Base-by-base conservation (phyloP, 306 rosid species). In the Vigna mungo region DNA sequence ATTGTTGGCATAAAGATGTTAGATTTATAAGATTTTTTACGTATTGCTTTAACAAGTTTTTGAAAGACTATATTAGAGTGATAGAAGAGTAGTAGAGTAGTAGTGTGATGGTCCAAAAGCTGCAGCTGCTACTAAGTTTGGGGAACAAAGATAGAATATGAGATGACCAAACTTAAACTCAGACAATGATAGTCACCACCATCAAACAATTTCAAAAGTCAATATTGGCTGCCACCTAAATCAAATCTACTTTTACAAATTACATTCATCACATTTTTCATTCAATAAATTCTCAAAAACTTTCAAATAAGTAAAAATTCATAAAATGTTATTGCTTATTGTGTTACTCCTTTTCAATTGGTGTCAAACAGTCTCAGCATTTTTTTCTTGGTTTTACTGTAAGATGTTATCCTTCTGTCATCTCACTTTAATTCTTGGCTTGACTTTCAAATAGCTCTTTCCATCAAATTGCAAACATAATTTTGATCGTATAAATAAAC, bases 401-500 rank as follows among this genome's bases (percentile, higher is more conserved):
- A n/a, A 36, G 14, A 17, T 32, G 43, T 16, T 59, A 27, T 27
- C 9, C 65, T 16, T 30, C 18, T 34, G 68, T 15, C 20, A 23
- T 15, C 67, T 32, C 47, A 36, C 48, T 36, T 37, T 63, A n/a
- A 63, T 63, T 63, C 69, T 63, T 36, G 69, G 4, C 16, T 1
- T 63, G 9, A 63, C 48, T 63, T 61, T 63, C 4, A 36, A 37
- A n/a, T 25, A 63, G 15, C 69, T 59, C 4, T 61, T 63, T 63
- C 30, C 69, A 36, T 63, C 8, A 63, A 36, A 63, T n/a, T 63
- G 14, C 18, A 17, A n/a, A 17, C 9, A 63, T 37, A n/a, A 62
- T 23, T 62, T 61, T 21, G 23, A 21, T 21, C 0, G 23, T 21
- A 21, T 21, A 21, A 21, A 20, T 20, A 20, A 20, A 20, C 21